Evolutionary conservation across 352 stramenopile genomes (phyloP).

Genomic region (Phytophthora kernoviae): DNA sequence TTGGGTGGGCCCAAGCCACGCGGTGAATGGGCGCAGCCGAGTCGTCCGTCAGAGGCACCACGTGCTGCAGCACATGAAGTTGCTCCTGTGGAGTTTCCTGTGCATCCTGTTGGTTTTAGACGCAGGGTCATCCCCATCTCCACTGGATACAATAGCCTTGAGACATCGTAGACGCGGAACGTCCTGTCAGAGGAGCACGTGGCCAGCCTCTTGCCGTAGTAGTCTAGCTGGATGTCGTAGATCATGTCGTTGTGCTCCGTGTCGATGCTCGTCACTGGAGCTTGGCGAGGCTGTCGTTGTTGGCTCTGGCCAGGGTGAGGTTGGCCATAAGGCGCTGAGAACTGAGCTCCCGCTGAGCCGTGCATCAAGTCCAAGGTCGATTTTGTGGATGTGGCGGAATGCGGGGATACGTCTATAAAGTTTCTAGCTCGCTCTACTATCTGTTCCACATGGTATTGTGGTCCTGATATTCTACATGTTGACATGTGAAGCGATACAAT

Average conservation of each 20-base stretch:
- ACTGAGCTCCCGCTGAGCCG: conserved; percentile 11
- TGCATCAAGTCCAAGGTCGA: conserved; percentile 28
- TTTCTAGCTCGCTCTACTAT: neutral
- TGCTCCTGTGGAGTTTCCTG: conserved; percentile 11
- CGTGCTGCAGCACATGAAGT: conserved; percentile 61
- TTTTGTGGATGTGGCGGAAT: conserved; percentile 4
- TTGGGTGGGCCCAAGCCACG: conserved; percentile 85
- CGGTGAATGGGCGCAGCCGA: conserved; percentile 74
- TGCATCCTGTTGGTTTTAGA: conserved; percentile 6
- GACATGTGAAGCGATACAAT: no score
- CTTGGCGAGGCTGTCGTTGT: conserved; percentile 35
- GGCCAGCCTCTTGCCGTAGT: conserved; percentile 84
- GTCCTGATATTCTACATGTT: no score
- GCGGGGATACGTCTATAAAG: conserved; percentile 8
- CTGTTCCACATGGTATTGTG: neutral
- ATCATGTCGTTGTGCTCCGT: conserved; percentile 91
- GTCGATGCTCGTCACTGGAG: conserved; percentile 70
- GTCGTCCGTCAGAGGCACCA: conserved; percentile 68
- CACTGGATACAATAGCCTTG: conserved; percentile 37
- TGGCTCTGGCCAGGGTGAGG: conserved; percentile 6
- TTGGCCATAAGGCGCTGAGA: conserved; percentile 15
- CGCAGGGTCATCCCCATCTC: conserved; percentile 9
- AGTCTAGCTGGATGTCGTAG: conserved; percentile 90
- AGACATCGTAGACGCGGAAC: conserved; percentile 86
- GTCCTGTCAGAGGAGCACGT: conserved; percentile 86